Percentiles rank a stretch among this genome's conserved stretches.
These are phyloP conservation scores for Boletus rubroflammeus DNA, from an alignment of 768 basidiomycete species.

Conservation along the genomic window DNA sequence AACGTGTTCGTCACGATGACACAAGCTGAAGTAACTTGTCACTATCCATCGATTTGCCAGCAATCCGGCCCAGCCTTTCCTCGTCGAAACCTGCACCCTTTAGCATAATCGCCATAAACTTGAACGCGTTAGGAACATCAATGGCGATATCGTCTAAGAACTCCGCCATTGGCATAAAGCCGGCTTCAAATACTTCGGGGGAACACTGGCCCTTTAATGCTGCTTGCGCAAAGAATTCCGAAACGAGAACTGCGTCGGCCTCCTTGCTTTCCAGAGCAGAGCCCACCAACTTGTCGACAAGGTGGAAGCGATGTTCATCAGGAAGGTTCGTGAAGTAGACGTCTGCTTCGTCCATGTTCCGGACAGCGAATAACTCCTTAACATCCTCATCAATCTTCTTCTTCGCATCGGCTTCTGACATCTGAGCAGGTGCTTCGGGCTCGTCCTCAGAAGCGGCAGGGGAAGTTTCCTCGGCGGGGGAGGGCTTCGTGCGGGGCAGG, in stretches of 20 bases:
- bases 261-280: conserved; percentile 80
- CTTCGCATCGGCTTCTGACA: conserved; percentile 65
- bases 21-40: conserved; percentile 58
- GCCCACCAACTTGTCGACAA: conserved; percentile 74
- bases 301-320: conserved; percentile 51
- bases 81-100: conserved; percentile 60
- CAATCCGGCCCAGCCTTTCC: conserved; percentile 52
- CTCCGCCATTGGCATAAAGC: conserved; percentile 67
- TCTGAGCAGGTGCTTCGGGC: conserved; percentile 42
- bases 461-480: conserved; percentile 45
- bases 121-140: conserved; percentile 85
- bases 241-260: conserved; percentile 72
- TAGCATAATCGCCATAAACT: conserved; percentile 71
- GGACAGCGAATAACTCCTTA: conserved; percentile 85
- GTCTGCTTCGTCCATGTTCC: conserved; percentile 84
- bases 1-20: conserved; percentile 34
- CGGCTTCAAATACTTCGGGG: conserved; percentile 64
- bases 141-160: conserved; percentile 85
- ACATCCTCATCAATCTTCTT: conserved; percentile 77
- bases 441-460: conserved; percentile 50
- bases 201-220: conserved; percentile 58
- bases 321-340: conserved; percentile 79
- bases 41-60: conserved; percentile 57
- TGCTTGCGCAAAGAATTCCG: conserved; percentile 66
- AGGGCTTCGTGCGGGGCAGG: conserved; percentile 67